Base-by-base conservation (phyloP, 176 grass and related monocot species). In the Musa schizocarpa region DNA sequence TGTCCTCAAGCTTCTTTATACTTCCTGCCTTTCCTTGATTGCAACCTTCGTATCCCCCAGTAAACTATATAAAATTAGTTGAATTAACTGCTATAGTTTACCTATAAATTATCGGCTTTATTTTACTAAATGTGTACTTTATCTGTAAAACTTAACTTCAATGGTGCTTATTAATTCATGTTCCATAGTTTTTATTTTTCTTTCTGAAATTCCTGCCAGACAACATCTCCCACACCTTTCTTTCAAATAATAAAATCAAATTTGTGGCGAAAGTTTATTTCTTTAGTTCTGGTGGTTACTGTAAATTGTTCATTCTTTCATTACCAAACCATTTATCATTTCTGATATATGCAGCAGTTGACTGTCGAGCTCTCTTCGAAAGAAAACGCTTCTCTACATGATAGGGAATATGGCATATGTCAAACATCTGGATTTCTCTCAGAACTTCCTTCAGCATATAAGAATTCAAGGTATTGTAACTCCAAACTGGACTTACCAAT, bases 331-430 rank as follows among this genome's bases (percentile, higher is more conserved):
- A 8, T 21, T 51, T 6, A 51, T 22, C 16, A 11, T 51, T 51
- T 52, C 68, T 52, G 49, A 20, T 11, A 8, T 82, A 65, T 76
- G 80, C 78, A 68, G 81, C 84, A 88, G 74, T 71, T 63, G 11
- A 79, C 50, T 62, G 67, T 51, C 0, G 86, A 81, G 16, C 54
- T 88, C 27, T 80, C 77, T 57, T 78, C 83, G 17, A 85, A 82
- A 55, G 87, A 81, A 91, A 98, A 82, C 53, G 70, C 86, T 78
- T 90, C 86, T 78, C 55, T 98, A 24, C 81, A 78, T 72, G 86
- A 93, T 63, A 78, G 77, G 56, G 84, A 85, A 56, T 13, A 73
- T 7, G 1, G 73, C 11, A 51, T 53, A 50, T 86, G 77, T 87
- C 82, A 82, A 51, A 25, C 88, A 16, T 49, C 27, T 65, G 57